Evolutionary conservation across 176 grass and related monocot genomes (phyloP).

Genomic region (Chrysopogon serrulatus): DNA sequence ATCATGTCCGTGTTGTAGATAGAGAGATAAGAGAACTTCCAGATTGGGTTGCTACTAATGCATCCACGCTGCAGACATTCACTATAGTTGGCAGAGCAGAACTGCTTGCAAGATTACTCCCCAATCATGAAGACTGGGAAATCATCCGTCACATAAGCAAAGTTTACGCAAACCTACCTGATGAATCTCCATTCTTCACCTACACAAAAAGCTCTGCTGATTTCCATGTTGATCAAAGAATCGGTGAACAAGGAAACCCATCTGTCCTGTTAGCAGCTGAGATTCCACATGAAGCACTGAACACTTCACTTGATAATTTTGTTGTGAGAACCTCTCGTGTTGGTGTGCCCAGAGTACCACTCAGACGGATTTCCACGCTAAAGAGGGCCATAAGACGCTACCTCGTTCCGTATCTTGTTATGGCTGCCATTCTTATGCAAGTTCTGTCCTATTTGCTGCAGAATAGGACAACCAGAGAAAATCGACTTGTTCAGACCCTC

Average conservation of each 20-base stretch:
- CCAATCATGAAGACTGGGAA: conserved; percentile 35
- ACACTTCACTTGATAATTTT: background rate
- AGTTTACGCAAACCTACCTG: conserved; percentile 42
- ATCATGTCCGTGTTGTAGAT: conserved; percentile 29
- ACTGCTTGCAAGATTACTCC: conserved; percentile 40
- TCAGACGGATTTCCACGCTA: background rate
- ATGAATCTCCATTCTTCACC: conserved; percentile 50
- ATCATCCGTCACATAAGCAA: conserved; percentile 37
- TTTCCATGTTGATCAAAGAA: conserved; percentile 48
- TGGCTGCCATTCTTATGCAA: conserved; percentile 25
- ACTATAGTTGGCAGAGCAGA: conserved; percentile 37
- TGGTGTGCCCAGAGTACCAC: background rate
- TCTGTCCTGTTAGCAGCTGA: background rate
- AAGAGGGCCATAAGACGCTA: conserved; percentile 10
- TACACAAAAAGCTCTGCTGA: conserved; percentile 38
- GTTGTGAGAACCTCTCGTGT: background rate
- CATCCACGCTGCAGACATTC: conserved; percentile 24
- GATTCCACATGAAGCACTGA: background rate
- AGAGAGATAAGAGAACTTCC: conserved; percentile 26
- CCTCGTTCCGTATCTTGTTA: conserved; percentile 15
- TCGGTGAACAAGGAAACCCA: background rate
- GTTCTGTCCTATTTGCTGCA: conserved; percentile 25
- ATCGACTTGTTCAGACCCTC: conserved; percentile 31
- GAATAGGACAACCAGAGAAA: conserved; percentile 21
- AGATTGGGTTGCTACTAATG: conserved; percentile 29